Conservation (phyloP, 106 monocot genomes). For the Dioscorea alata region DNA sequence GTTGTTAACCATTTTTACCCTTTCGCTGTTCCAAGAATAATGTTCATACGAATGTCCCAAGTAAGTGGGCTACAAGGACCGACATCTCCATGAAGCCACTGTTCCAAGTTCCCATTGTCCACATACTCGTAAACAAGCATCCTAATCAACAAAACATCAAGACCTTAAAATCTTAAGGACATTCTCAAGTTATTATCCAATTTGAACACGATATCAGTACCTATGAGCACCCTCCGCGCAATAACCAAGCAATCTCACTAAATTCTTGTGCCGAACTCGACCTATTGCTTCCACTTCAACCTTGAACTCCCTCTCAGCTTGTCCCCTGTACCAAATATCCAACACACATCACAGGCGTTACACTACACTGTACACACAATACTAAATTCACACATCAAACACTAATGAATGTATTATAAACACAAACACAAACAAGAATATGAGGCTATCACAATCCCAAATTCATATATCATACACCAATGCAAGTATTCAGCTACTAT, state of each 20-base stretch:
- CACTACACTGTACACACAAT: too few relatives aligned
- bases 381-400: too few relatives aligned
- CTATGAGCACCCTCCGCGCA: constrained; percentile 55
- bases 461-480: too few relatives aligned
- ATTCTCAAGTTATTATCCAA: too few relatives aligned
- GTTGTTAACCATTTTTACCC: constrained; percentile 29
- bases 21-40: constrained; percentile 85
- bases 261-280: constrained; percentile 52
- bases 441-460: too few relatives aligned
- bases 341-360: too few relatives aligned
- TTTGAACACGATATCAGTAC: constrained; percentile 10
- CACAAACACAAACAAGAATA: too few relatives aligned
- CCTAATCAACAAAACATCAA: constrained; percentile 20
- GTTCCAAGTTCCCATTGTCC: constrained; percentile 89
- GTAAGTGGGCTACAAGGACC: constrained; percentile 61
- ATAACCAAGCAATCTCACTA: constrained; percentile 50
- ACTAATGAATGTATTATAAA: too few relatives aligned
- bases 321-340: constrained; percentile 24
- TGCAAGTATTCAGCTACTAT: too few relatives aligned
- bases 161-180: background rate
- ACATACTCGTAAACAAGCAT: constrained; percentile 94
- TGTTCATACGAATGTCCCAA: constrained; percentile 79
- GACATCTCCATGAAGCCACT: constrained; percentile 92
- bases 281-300: constrained; percentile 63
- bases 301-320: constrained; percentile 57